Evolutionary conservation across 2,329 filamentous ascomycete genomes (phyloP), one percentile per base, ranked within the genome.

Genomic region (Diaporthe sp.): DNA sequence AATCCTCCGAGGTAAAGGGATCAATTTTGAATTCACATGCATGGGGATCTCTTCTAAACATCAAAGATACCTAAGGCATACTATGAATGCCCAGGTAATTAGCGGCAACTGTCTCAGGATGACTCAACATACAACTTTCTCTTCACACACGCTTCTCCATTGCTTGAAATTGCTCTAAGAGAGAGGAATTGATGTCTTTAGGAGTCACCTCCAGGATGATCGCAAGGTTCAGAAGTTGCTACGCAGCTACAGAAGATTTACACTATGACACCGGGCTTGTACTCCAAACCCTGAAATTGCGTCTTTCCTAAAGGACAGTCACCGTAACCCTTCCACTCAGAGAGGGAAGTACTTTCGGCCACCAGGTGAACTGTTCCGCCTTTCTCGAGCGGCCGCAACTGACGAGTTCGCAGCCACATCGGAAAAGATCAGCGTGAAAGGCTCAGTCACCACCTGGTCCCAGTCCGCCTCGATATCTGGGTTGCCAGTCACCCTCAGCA

Each of bases 401-500:
- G 65, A 70, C 9, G 65, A 7, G 34, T 55, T 70, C n/a, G 46
- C 46, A 19, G 34, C 25, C 17, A 22, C 65, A 25, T 70, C 65
- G 8, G 65, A 55, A 2, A 70, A 70, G 3, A 55, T 10, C n/a
- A 70, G 49, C n/a, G 65, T 70, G 49, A 73, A 73, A 37, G 72
- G 49, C 37, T 73, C 72, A 2, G 72, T 73, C 2, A 68, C 72
- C 6, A 73, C 61, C 51, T 74, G 60, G 28, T 81, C 78, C 76
- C 78, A 82, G 53, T 82, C 81, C 28, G 77, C 77, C 28, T 75
- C 74, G 39, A 79, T 78, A 0, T 71, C 34, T 17, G 57, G 57
- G 44, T 82, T 78, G 1, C 80, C 81, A 72, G 80, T 81, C 17
- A 81, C 75, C 70, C 75, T 79, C 49, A 81, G 65, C 49, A 76